Evolutionary conservation across 257 asterid species (phyloP), one percentile per base, ranked within the genome.

Genomic region (Knoxia roxburghii): DNA sequence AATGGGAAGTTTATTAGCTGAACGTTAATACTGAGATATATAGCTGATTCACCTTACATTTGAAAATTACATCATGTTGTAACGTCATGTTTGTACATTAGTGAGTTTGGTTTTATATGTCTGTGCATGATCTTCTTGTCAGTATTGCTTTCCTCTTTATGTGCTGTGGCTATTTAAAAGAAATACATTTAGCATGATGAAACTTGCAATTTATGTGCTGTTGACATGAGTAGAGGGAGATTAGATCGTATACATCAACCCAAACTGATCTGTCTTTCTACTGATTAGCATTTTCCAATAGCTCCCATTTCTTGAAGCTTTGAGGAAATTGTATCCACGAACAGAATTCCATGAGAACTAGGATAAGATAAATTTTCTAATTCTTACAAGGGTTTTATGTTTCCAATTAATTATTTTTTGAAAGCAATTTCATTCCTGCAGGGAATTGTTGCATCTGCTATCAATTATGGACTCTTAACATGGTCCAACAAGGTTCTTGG

Each of bases 401-500:
- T n/a, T n/a, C n/a, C n/a, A n/a, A n/a, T n/a, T n/a, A n/a, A n/a
- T n/a, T n/a, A 14, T 54, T 4, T 32, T 32, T 64, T 10, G 14
- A 21, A 30, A 27, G 13, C 39, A 9, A 9, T 68, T 67, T 3
- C 23, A 68, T 40, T 24, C 40, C 23, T 69, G 18, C 74, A 94
- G 99, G 99, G 99, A 72, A 72, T 88, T 68, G 56, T 94, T 61
- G 87, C 99, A 52, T 94, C 99, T 46, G 97, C 96, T 0, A 71
- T 94, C 75, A 90, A 90, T 80, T 90, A 87, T 18, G 99, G 97
- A 49, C 78, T 94, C 43, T 63, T 84, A 70, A 82, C 99, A 27
- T 90, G 97, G 97, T 87, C 87, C 55, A 94, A 90, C 79, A 94
- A 90, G 80, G 77, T 83, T 53, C 79, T 94, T 13, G 97, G 99